A percentile compares a stretch with the other conserved stretches of the same genome.
Evolutionary conservation across 2,329 filamentous ascomycete species (phyloP).

Genomic region (Fusarium burgessii): DNA sequence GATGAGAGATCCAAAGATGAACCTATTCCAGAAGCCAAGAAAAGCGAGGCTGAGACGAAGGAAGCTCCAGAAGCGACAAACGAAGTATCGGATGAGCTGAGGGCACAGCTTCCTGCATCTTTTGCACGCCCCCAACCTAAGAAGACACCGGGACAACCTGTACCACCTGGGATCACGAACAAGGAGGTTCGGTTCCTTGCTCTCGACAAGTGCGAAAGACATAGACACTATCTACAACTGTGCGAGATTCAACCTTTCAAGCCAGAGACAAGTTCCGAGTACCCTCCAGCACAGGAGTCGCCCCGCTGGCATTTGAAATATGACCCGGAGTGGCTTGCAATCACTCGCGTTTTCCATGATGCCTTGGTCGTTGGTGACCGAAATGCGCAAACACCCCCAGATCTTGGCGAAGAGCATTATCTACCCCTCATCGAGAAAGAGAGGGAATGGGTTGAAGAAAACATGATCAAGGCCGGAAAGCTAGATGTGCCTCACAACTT

Average conservation of each 20-base stretch:
- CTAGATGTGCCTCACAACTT: conserved; percentile 85
- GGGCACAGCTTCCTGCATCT: conserved; percentile 80
- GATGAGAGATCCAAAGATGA: conserved; percentile 24
- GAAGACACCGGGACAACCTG: conserved; percentile 67
- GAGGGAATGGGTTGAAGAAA: conserved; percentile 82
- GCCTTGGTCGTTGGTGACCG: conserved; percentile 74
- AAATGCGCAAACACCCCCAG: conserved; percentile 62
- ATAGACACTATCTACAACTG: conserved; percentile 85
- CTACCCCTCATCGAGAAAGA: conserved; percentile 74
- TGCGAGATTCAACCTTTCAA: conserved; percentile 69
- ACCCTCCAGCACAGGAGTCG: conserved; percentile 34
- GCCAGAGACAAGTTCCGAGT: conserved; percentile 38
- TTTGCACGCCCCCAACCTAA: conserved; percentile 66
- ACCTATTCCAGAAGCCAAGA: background rate
- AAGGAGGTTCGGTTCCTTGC: conserved; percentile 85
- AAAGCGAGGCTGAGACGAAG: conserved; percentile 2
- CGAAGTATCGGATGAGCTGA: conserved; percentile 71
- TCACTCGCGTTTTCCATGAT: conserved; percentile 82
- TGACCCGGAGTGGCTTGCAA: conserved; percentile 95
- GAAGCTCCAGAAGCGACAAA: conserved; percentile 37
- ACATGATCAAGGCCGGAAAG: conserved; percentile 73
- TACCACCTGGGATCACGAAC: conserved; percentile 81
- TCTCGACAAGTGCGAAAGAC: conserved; percentile 88
- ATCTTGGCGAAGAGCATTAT: conserved; percentile 79
- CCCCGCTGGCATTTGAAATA: conserved; percentile 76